Evolutionary conservation across 805 yeast species (phyloP).

Genomic region (Lachancea fermentati): DNA sequence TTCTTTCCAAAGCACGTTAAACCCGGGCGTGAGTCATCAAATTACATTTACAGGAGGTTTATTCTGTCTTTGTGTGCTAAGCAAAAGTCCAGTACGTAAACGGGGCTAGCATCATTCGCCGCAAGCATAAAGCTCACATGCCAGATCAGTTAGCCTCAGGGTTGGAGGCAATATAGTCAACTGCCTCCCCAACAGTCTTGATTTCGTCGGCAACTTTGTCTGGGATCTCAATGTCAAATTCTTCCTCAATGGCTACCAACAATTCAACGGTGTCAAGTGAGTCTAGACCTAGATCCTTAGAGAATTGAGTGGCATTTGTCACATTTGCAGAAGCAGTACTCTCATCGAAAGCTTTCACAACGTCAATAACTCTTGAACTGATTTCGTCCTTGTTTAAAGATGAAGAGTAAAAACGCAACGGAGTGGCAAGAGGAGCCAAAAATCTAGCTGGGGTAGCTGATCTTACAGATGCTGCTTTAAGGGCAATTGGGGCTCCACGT

Average conservation of each 20-base stretch:
- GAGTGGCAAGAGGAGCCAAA: conserved; percentile 16
- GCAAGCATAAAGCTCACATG: too few species aligned
- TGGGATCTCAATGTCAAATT: conserved; percentile 76
- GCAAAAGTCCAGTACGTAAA: too few species aligned
- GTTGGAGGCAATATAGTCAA: conserved; percentile 75
- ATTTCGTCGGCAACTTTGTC: conserved; percentile 91
- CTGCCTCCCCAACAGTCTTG: conserved; percentile 89
- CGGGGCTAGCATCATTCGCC: too few species aligned
- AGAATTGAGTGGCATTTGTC: conserved; percentile 40
- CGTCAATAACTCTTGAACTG: conserved; percentile 74
- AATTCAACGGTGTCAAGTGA: conserved; percentile 94
- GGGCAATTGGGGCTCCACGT: conserved; percentile 37
- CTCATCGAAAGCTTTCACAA: conserved; percentile 61
- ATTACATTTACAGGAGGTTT: too few species aligned
- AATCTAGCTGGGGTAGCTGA: conserved; percentile 25
- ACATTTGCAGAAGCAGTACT: conserved; percentile 42
- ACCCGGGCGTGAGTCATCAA: too few species aligned
- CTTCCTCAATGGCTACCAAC: conserved; percentile 93
- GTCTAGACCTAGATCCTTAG: conserved; percentile 60
- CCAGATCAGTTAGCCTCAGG: conserved; percentile 40
- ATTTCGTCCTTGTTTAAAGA: conserved; percentile 74
- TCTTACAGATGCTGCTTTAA: conserved; percentile 32
- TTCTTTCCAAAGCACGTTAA: too few species aligned
- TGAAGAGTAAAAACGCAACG: conserved; percentile 49
- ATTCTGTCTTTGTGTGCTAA: too few species aligned